A percentile compares a stretch with the other conserved stretches of the same genome.
Evolutionary conservation across 2,329 filamentous ascomycete genomes (phyloP).

Genomic region (Epichloe amarillans): DNA sequence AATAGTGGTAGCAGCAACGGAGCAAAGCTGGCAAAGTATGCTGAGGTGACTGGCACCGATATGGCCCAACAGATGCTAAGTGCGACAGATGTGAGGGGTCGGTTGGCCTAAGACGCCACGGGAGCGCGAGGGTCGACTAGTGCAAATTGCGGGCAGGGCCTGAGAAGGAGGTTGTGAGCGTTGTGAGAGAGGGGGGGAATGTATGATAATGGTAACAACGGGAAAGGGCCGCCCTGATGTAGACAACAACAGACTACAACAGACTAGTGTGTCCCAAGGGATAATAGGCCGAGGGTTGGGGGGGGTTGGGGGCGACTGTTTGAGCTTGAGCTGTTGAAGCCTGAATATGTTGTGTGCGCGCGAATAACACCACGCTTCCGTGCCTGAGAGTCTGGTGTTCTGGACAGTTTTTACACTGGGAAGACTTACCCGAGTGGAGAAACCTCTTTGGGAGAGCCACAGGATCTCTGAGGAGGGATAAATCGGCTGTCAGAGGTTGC

Average conservation of each 20-base stretch:
- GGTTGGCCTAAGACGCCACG: constrained; percentile 6
- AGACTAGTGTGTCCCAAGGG: not conserved
- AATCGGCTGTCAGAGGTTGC: not conserved
- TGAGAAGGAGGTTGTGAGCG: not conserved
- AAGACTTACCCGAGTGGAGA: constrained; percentile 1
- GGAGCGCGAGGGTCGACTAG: constrained; percentile 5
- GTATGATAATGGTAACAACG: not conserved
- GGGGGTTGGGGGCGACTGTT: not conserved
- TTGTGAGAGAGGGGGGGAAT: not conserved
- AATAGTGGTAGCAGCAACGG: not conserved
- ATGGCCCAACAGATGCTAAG: constrained; percentile 2
- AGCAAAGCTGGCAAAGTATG: not conserved
- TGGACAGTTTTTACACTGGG: not conserved
- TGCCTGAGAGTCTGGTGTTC: not conserved
- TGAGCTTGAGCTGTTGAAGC: constrained; percentile 14
- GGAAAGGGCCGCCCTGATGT: not conserved
- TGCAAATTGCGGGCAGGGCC: not conserved
- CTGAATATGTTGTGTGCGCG: not conserved
- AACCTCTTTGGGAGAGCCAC: not conserved
- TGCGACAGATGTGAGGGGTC: constrained; percentile 9
- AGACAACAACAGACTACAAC: not conserved
- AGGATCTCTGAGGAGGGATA: not conserved
- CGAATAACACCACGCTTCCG: not conserved
- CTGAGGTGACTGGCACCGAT: not conserved
- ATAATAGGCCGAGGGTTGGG: not conserved